Base-by-base conservation (phyloP, 306 rosid species). In the Chamaecrista fasciculata region DNA sequence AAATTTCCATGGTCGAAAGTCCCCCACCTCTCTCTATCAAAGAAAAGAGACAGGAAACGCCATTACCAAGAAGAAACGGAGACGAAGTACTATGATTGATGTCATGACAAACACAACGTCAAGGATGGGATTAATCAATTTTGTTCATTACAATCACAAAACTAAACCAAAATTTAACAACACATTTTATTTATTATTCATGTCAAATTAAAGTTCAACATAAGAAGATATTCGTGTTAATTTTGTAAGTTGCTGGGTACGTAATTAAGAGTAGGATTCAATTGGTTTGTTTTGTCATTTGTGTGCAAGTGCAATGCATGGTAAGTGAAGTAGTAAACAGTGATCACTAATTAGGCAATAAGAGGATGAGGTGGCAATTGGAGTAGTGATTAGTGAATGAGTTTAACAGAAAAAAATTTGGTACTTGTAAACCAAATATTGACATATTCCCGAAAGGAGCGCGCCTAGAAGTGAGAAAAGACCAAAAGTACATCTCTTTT, bases 401-500 rank as follows among this genome's bases (percentile, higher is more conserved):
- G 73, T 82, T 68, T 69, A 81, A 75, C 66, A 50, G 36, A 24
- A 49, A 60, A 14, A 24, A 49, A 60, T 11, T 65, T 75, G 37
- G 86, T 81, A 81, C 80, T 79, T 78, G 8, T 4, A 66, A 59
- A 42, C 79, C 77, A 68, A 68, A 31, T 37, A 53, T 59, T 57
- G 77, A 33, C 67, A 61, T 66, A 57, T 48, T 58, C 62, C 79
- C 71, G 25, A 72, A 58, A 67, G 43, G 1, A 34, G 72, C 84
- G 80, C 71, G 29, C 83, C 70, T 40, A 75, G 83, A 85, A 81
- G 85, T 60, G 40, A 46, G 67, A 70, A 66, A 24, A 59, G 11
- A 37, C 42, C 31, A 68, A 77, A 80, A 81, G 90, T 79, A 34
- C 77, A 61, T 48, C 62, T 71, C 79, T 79, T 85, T 81, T 73